Conservation (phyloP, 1,284 basidiomycete species). For the Pyrrhoderma noxium region DNA sequence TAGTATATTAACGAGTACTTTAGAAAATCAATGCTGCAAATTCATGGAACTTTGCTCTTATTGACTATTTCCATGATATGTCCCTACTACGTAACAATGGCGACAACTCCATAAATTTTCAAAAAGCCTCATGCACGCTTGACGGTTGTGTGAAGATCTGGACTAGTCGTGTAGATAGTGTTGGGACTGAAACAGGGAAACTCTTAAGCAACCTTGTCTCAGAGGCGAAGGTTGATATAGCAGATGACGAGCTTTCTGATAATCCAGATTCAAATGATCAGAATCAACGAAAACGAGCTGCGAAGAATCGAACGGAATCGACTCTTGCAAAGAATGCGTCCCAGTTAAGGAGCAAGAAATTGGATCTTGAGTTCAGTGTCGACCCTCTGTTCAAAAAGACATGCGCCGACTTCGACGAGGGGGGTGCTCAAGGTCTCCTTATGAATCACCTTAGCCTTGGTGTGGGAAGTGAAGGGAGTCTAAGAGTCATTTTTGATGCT, state of each 20-base stretch:
- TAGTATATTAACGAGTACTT: constrained; percentile 16
- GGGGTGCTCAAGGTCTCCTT: constrained; percentile 87
- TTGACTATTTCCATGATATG: constrained; percentile 99
- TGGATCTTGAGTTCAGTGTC: constrained; percentile 91
- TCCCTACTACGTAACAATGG: constrained; percentile 87
- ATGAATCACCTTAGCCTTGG: constrained; percentile 87
- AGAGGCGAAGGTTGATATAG: constrained; percentile 46
- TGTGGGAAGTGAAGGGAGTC: constrained; percentile 70
- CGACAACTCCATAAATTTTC: constrained; percentile 97
- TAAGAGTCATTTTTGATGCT: constrained; percentile 94
- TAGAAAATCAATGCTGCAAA: constrained; percentile 99
- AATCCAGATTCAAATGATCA: constrained; percentile 53
- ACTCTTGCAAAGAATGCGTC: constrained; percentile 81
- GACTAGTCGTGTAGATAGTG: constrained; percentile 96
- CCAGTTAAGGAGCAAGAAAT: constrained; percentile 85
- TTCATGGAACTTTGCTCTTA: constrained; percentile 96
- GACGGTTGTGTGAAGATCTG: constrained; percentile 99
- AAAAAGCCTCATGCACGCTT: constrained; percentile 94
- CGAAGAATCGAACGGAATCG: constrained; percentile 64
- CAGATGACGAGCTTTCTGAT: constrained; percentile 53
- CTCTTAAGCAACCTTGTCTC: constrained; percentile 86
- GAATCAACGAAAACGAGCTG: constrained; percentile 45
- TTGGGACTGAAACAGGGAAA: constrained; percentile 95
- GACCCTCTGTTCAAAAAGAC: constrained; percentile 98
- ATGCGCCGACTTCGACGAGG: constrained; percentile 97